Conservation (phyloP, 2,329 filamentous ascomycete genomes). For the Pseudomassariella vexata region DNA sequence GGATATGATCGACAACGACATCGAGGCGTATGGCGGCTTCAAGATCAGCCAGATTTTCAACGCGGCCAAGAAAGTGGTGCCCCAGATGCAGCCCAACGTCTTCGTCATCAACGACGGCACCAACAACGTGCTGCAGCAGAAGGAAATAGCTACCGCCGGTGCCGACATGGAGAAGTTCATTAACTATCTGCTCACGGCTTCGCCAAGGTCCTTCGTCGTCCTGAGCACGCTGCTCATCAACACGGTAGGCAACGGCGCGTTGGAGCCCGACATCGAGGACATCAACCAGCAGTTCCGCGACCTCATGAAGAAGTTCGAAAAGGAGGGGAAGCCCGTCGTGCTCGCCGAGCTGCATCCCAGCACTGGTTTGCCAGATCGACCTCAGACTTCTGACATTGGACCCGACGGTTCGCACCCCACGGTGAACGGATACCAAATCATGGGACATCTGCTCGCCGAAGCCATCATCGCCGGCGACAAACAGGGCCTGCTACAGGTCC, state of each 20-base stretch:
- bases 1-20: slow-evolving; percentile 24
- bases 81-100: slow-evolving; percentile 20
- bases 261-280: slow-evolving; percentile 18
- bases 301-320: slow-evolving; percentile 15
- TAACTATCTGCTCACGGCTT: slow-evolving; percentile 19
- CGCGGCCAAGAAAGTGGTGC: slow-evolving; percentile 19
- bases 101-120: slow-evolving; percentile 27
- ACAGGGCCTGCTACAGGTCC: slow-evolving; percentile 18
- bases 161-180: slow-evolving; percentile 20
- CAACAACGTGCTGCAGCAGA: slow-evolving; percentile 24
- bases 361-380: slow-evolving; percentile 15
- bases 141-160: slow-evolving; percentile 17
- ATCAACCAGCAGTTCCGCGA: slow-evolving; percentile 22
- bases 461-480: slow-evolving; percentile 17
- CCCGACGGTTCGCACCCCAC: slow-evolving; percentile 21
- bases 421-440: slow-evolving; percentile 19
- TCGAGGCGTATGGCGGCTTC: slow-evolving; percentile 26
- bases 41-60: slow-evolving; percentile 21
- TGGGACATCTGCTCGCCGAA: slow-evolving; percentile 19
- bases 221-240: slow-evolving; percentile 23
- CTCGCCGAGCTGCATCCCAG: slow-evolving; percentile 24
- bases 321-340: slow-evolving; percentile 18
- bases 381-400: slow-evolving; percentile 18
- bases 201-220: slow-evolving; percentile 22
- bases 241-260: slow-evolving; percentile 14